Conservation (phyloP, 73 alveolate genomes). For the Paramecium bursaria region DNA sequence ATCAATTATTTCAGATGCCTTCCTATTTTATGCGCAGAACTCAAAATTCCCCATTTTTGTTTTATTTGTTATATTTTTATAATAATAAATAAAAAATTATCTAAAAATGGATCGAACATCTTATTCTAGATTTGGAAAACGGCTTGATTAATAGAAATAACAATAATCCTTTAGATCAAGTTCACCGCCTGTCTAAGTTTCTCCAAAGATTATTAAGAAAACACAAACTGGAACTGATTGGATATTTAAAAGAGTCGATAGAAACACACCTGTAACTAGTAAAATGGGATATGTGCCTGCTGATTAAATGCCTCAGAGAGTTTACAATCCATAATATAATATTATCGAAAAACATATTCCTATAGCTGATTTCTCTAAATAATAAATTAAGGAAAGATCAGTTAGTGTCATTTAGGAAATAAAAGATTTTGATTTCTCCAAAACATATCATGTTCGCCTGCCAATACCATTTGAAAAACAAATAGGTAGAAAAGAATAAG, state of each 20-base stretch:
- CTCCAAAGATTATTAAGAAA: constrained; percentile 4
- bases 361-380: constrained; percentile 10
- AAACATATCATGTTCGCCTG: background rate
- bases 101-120: too few relatives aligned
- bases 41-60: constrained; percentile 21
- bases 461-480: constrained; percentile 44
- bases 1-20: too few relatives aligned
- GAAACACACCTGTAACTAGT: background rate
- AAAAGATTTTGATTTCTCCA: background rate
- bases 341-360: constrained; percentile 42
- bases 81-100: too few relatives aligned
- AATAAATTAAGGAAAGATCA: constrained; percentile 33
- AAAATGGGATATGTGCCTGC: background rate
- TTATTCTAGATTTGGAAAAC: constrained; percentile 40
- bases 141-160: constrained; percentile 22
- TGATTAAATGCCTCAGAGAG: background rate
- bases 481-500: constrained; percentile 24
- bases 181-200: background rate
- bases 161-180: background rate
- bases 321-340: constrained; percentile 46
- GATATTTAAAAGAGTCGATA: constrained; percentile 33
- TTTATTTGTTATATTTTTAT: too few relatives aligned
- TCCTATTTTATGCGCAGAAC: constrained; percentile 40
- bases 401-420: constrained; percentile 5
- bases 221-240: background rate